A percentile compares a stretch with the other conserved stretches of the same genome.
phyloP scores from a whole-genome alignment of 2,329 filamentous ascomycete species.

The Sphaerulina populicola region DNA sequence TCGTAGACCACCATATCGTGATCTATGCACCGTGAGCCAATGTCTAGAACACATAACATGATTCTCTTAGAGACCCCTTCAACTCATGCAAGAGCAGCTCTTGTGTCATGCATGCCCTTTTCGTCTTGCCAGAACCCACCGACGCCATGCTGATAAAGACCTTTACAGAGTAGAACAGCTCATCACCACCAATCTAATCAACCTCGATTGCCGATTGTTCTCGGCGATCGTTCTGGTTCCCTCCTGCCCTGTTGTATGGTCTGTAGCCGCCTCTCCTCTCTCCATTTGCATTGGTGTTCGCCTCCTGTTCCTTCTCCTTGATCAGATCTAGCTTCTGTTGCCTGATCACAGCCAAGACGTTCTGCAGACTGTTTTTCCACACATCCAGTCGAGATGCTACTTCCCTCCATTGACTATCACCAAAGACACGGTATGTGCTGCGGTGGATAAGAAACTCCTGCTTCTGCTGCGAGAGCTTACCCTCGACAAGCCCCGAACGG shows the following conservation, averaged over 20 bases:
- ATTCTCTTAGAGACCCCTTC: not conserved
- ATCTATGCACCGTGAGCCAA: not conserved
- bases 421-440: constrained; percentile 92
- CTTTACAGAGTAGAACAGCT: constrained; percentile 2
- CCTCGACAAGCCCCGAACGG: constrained; percentile 88
- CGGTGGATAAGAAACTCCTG: constrained; percentile 92
- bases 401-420: constrained; percentile 96
- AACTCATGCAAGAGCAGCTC: not conserved
- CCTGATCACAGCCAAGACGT: constrained; percentile 69
- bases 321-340: constrained; percentile 73
- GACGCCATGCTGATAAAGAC: constrained; percentile 12
- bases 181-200: constrained; percentile 14
- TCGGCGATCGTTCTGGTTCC: constrained; percentile 22
- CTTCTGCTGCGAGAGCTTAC: constrained; percentile 87
- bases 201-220: constrained; percentile 24
- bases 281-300: constrained; percentile 12
- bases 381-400: constrained; percentile 82
- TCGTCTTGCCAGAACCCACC: constrained; percentile 5
- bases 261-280: constrained; percentile 23
- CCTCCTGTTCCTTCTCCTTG: constrained; percentile 58
- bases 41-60: not conserved
- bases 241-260: constrained; percentile 14
- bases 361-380: constrained; percentile 74
- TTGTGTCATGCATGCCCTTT: not conserved
- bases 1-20: not conserved